Evolutionary conservation across 2,329 filamentous ascomycete genomes (phyloP), one percentile per base, ranked within the genome.

Genomic region (Beauveria pseudobassiana): DNA sequence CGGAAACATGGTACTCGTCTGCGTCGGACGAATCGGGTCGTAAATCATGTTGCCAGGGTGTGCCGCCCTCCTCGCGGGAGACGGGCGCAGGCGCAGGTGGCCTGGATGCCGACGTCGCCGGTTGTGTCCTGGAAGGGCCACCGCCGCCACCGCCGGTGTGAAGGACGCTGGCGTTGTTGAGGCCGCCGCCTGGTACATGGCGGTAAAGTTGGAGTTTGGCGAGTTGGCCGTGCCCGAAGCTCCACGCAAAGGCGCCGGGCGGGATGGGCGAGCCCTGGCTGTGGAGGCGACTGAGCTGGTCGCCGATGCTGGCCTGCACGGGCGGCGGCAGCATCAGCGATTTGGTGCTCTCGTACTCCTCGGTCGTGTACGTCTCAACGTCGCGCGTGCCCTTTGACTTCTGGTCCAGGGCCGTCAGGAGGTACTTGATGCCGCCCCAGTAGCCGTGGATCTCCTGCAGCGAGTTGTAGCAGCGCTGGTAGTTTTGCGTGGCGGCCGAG

Each of bases 321-420:
- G 70, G 72, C 1, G 74, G 80, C 4, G 54, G 54, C 28, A 57
- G 54, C 43, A 57, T 26, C 26, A 80, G 76, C 28, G 79, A 74
- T 65, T 88, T 83, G 3, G 85, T 85, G 69, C 85, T 87, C 70
- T 91, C 90, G 73, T 90, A 90, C 72, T 96, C 91, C 70, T 96
- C 91, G 1, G 75, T 76, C 0, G 83, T 86, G 64, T 81, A 86
- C 0, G 83, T 86, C 69, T 87, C 84, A 63, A 82, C 91, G 68
- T 96, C 91, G 74, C 88, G 90, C 43, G 93, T 90, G 1, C 91
- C 91, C 71, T 93, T 91, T 16, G 90, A 87, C 71, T 95, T 95
- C 67, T 96, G 91, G 67, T 96, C 90, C 12, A 96, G 77, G 0
- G 91, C 90, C 0, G 90, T 93, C 43, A 96, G 76, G 45, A 96